Conservation (phyloP, 148 eudicot genomes). For the Rheum nobile region DNA sequence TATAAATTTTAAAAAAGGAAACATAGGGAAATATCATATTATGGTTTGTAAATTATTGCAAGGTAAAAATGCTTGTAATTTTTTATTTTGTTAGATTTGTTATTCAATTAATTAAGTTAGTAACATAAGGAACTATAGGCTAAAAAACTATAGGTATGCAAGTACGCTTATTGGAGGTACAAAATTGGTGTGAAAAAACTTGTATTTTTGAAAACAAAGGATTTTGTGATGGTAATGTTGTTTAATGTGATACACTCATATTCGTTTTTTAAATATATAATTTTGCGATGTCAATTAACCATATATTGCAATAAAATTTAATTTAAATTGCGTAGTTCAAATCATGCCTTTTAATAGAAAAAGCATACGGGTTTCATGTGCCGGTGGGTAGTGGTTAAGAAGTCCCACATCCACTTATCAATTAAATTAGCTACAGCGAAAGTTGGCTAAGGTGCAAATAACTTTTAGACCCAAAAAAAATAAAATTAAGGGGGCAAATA, state of each 20-base stretch:
- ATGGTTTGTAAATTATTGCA: not conserved
- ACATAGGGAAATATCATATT: not conserved
- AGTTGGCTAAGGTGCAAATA: not conserved
- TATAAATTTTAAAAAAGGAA: not conserved
- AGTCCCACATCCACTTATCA: constrained; percentile 1
- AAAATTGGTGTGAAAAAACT: not conserved
- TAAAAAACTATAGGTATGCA: not conserved
- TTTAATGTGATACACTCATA: not conserved
- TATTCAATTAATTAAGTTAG: not conserved
- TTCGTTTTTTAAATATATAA: too few relatives aligned
- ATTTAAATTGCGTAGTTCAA: too few relatives aligned
- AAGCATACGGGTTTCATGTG: not conserved
- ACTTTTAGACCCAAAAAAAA: not conserved
- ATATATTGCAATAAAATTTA: too few relatives aligned
- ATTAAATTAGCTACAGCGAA: not conserved
- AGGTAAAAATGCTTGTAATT: not conserved
- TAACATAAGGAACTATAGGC: not conserved
- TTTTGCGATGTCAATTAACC: too few relatives aligned
- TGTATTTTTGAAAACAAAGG: not conserved
- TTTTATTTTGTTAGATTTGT: not conserved
- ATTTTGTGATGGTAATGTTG: not conserved
- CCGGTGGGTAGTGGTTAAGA: not conserved
- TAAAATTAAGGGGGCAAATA: not conserved
- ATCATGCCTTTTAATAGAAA: too few relatives aligned
- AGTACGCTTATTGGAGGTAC: too few relatives aligned